Conservation (phyloP, 768 basidiomycete genomes). For the Mycena maculata region DNA sequence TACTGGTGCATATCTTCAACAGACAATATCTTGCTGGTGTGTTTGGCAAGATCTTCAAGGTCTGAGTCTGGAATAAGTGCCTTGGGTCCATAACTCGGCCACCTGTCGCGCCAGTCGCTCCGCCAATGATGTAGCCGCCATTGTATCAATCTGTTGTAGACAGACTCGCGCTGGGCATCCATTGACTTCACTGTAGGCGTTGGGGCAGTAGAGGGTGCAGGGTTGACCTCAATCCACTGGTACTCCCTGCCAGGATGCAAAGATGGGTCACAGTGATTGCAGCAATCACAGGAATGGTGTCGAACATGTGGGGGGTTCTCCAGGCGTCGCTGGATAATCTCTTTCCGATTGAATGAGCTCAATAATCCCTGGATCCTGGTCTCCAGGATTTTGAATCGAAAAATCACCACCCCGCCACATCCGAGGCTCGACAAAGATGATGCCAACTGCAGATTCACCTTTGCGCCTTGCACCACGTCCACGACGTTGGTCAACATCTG, state of each 20-base stretch:
- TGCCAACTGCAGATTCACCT: neutral
- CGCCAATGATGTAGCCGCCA: conserved; percentile 22
- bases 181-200: neutral
- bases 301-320: too few relatives aligned
- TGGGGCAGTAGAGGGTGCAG: neutral
- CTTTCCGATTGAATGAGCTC: conserved; percentile 18
- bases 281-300: too few relatives aligned
- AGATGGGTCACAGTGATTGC: conserved; percentile 27
- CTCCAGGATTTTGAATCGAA: too few relatives aligned
- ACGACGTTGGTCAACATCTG: conserved; percentile 30
- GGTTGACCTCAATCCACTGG: conserved; percentile 3
- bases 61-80: conserved; percentile 22
- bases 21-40: neutral
- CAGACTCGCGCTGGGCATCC: neutral
- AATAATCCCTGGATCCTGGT: conserved; percentile 7
- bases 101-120: conserved; percentile 1
- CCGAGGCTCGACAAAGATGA: conserved; percentile 23
- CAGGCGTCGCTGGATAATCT: conserved; percentile 26
- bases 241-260: neutral
- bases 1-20: conserved; percentile 2
- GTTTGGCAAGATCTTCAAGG: conserved; percentile 9
- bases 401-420: too few relatives aligned
- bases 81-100: conserved; percentile 29
- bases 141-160: neutral
- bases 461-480: conserved; percentile 13